phyloP scores from a whole-genome alignment of 2,329 filamentous ascomycete genomes.

The Curvularia sp. region DNA sequence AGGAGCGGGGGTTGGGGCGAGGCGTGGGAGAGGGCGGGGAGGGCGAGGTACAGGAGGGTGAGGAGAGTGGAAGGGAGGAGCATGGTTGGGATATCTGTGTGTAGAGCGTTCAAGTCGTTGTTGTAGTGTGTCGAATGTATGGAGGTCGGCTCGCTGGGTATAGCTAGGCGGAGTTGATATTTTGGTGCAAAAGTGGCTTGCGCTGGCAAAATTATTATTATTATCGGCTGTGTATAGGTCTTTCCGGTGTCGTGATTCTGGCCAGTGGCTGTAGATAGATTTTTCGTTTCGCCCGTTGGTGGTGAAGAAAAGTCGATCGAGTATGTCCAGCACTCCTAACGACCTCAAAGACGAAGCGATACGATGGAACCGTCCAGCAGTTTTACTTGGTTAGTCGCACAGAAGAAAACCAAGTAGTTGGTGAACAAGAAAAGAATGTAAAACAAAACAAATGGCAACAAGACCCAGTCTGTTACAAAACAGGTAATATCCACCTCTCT shows the following conservation, averaged over 20 bases:
- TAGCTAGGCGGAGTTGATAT: not conserved
- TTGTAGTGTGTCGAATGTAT: not conserved
- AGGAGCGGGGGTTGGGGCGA: slow-evolving; percentile 38
- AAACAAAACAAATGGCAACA: not conserved
- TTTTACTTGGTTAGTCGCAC: not conserved
- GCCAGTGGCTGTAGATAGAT: not conserved
- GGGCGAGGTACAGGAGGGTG: slow-evolving; percentile 29
- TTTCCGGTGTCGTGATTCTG: not conserved
- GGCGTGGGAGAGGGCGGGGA: slow-evolving; percentile 30
- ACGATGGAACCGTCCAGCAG: slow-evolving; percentile 1
- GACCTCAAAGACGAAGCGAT: no score
- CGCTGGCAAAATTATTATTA: not conserved
- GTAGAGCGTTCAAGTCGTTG: not conserved
- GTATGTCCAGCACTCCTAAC: not conserved
- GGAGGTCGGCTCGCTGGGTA: not conserved
- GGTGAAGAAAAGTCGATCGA: not conserved
- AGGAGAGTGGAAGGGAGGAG: slow-evolving; percentile 34
- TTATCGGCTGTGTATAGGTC: not conserved
- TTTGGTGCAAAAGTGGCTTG: not conserved
- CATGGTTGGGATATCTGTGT: slow-evolving; percentile 25
- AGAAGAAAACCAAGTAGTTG: not conserved
- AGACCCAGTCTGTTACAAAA: slow-evolving; percentile 2
- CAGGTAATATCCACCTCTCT: not conserved
- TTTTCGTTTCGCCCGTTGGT: not conserved
- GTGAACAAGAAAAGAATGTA: not conserved